Evolutionary conservation across 371 early-diverging fungal genomes (phyloP), one percentile per base, ranked within the genome.

Genomic region (Umbelopsis sp.): DNA sequence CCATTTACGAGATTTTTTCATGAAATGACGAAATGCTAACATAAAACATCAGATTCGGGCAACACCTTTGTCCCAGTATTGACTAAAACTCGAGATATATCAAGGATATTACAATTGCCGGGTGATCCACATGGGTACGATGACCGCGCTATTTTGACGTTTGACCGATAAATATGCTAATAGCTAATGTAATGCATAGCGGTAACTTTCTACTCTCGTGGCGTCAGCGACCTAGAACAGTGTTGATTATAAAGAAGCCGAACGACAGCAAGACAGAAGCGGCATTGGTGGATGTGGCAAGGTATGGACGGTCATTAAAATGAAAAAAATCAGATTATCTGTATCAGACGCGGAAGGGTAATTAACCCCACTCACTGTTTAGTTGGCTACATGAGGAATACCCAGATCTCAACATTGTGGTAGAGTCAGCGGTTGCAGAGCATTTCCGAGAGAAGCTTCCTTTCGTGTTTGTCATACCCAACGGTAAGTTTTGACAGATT

Each of bases 221-320:
- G 95, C 74, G 70, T 9, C 82, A 83, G 11, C 78, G 76, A n/a
- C 94, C 95, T 14, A 80, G 88, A 24, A 91, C 88, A 1, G 87
- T 92, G 5, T 78, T 95, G 38, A 84, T 95, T 44, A 84, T 95
- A 62, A 93, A 91, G 67, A 95, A 95, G 72, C 89, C 88, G 18
- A 78, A 90, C 62, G 93, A 92, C 72, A 73, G 75, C 22, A 77
- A 81, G 50, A 92, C 91, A 0, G 89, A 90, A 66, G 77, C 76
- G 20, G 91, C 94, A 8, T 70, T 95, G 14, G 66, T 87, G 14
- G 85, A 89, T 25, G 79, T 93, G 4, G 82, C 86, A 67, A 85
- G 76, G 86, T 93, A 85, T 12, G 12, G 41, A 41, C 65, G 72
- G 66, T 69, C 48, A 48, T 48, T 48, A 1, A n/a, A 50, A 63